Evolutionary conservation across 140 eudicot genomes (phyloP).

Genomic region (Stevia rebaudiana): DNA sequence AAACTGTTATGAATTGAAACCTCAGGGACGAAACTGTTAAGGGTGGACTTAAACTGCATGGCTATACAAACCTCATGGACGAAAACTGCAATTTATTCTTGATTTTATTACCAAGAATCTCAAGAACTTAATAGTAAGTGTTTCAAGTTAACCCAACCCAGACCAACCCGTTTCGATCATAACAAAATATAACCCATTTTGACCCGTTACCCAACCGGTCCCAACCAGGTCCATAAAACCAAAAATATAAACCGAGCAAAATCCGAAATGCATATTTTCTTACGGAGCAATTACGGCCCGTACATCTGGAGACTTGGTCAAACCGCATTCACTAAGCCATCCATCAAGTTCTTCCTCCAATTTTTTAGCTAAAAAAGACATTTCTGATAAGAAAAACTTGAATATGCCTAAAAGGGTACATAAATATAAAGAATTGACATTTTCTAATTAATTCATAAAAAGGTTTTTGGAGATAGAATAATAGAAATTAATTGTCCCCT

Average conservation of each 20-base stretch:
- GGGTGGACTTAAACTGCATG: too few relatives aligned
- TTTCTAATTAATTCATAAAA: background rate
- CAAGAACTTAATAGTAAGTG: background rate
- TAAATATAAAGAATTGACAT: background rate
- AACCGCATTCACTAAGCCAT: conserved; percentile 68
- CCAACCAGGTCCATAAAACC: background rate
- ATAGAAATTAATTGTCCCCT: background rate
- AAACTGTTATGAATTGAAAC: too few relatives aligned
- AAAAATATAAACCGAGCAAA: background rate
- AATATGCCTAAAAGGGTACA: background rate
- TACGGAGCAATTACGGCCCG: conserved; percentile 98
- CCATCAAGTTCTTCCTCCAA: conserved; percentile 83
- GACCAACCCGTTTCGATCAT: background rate
- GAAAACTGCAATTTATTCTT: too few relatives aligned
- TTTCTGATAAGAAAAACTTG: background rate
- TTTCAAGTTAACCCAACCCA: background rate
- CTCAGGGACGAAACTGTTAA: too few relatives aligned
- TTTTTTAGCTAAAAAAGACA: conserved; percentile 46
- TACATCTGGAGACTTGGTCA: conserved; percentile 79
- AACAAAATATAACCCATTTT: background rate
- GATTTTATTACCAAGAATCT: too few relatives aligned
- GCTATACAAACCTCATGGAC: too few relatives aligned
- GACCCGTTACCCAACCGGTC: background rate
- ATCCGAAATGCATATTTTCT: conserved; percentile 19
- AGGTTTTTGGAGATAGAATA: background rate